Evolutionary conservation across 768 basidiomycete species (phyloP), one percentile per base, ranked within the genome.

Genomic region (Naganishia onofrii): DNA sequence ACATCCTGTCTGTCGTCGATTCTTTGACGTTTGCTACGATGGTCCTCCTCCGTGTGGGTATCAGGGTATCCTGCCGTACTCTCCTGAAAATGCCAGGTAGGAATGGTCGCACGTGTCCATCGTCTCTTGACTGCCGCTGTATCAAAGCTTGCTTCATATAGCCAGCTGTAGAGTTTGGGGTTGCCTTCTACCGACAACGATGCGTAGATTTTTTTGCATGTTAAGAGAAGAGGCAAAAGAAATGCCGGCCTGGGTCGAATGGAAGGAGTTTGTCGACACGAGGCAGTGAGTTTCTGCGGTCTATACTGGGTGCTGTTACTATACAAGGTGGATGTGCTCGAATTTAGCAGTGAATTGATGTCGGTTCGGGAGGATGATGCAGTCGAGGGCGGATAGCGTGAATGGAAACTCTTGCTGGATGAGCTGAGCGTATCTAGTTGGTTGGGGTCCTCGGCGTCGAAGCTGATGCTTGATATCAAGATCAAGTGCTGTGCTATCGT

Each of bases 131-230:
- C 51, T 29, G 79, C 78, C 36, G 72, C 71, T 48, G 56, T 55
- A 60, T 80, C 78, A 70, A 80, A 80, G 9, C 78, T 79, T 21
- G 66, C 64, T 23, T 70, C n/a, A 67, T 76, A 80, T 23, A 80
- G 68, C 21, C 65, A 52, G 52, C 74, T 68, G 57, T 79, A 80
- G 1, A 80, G 72, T 38, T 68, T 70, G 0, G 78, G 78, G 58
- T 80, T 77, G 32, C 71, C 69, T 34, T 75, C 67, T 60, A 79
- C 75, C 2, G 65, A 72, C 15, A 80, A 63, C 7, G 70, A 44
- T 17, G 67, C 55, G 71, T 80, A 65, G 34, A 76, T 72, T 17
- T 46, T 32, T 28, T 66, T 60, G 31, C 70, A 77, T 26, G 75
- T 71, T 34, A 70, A 51, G 13, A 76, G 60, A 31, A 79, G 70